phyloP scores from a whole-genome alignment of 2,329 filamentous ascomycete species.

The Sclerotinia spermophila region DNA sequence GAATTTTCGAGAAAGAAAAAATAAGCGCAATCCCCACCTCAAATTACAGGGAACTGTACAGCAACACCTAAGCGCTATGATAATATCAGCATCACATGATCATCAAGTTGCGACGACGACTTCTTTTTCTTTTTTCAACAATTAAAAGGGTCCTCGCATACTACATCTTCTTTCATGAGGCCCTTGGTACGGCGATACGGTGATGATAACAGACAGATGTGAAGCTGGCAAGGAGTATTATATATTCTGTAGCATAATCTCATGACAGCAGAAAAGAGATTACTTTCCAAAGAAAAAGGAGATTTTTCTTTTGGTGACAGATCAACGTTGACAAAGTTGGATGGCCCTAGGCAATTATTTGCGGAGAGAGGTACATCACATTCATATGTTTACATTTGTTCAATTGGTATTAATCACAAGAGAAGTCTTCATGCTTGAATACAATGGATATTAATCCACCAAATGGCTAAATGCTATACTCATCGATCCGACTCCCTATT shows the following conservation, averaged over 20 bases:
- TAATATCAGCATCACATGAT: neutral
- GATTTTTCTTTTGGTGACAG: neutral
- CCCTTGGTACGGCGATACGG: neutral
- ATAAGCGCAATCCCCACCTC: neutral
- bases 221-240: neutral
- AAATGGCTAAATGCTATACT: neutral
- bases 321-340: neutral
- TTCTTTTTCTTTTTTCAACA: neutral
- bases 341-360: neutral
- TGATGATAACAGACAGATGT: neutral
- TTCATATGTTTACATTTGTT: neutral
- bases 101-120: neutral
- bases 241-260: neutral
- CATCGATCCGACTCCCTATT: neutral
- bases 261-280: neutral
- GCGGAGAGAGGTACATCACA: neutral
- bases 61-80: neutral
- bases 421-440: neutral
- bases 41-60: too few species aligned
- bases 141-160: neutral
- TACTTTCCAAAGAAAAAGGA: neutral
- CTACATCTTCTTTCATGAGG: neutral
- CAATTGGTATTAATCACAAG: neutral
- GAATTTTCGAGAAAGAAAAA: neutral
- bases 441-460: neutral